Evolutionary conservation across 176 grass and related monocot species (phyloP), one percentile per base, ranked within the genome.

Genomic region (Oryza longistaminata): DNA sequence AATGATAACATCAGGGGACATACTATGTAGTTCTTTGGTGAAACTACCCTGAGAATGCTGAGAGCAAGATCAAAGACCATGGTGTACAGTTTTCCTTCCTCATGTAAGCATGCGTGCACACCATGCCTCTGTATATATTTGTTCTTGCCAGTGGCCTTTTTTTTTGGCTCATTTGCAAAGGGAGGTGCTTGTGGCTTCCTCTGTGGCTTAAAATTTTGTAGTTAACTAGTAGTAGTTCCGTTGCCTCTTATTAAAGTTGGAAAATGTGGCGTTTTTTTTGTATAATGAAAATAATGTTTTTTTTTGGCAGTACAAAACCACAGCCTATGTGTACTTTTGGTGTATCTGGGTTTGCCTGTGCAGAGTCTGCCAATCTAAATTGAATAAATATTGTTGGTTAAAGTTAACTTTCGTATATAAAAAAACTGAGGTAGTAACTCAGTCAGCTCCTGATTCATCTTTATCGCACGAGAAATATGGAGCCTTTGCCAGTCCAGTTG

Each of bases 151-250:
- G 65, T 71, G 17, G 43, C 35, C 15, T 5, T 61, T 43, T 11
- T 11, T 11, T 49, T 9, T 68, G 46, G 46, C 14, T 21, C 62
- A 19, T 60, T 68, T 0, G 22, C 22, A 66, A 12, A 68, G 11
- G 33, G 67, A 24, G 46, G 46, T 29, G 15, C 75, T 48, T 74
- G 60, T 49, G 29, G 68, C 52, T 40, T 83, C 10, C 43, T 53
- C 11, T 43, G 29, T 35, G 25, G 25, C 80, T 70, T 84, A 80
- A 80, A 84, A 71, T 78, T 48, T 74, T 82, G 44, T 58, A 58
- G 53, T 3, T 58, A 21, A 58, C 6, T 78, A 37, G 4, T 37
- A 37, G 4, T 37, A 86, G 45, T 29, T 86, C 34, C 34, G 5
- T 73, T 86, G 53, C 55, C 61, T 72, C 42, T 71, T 55, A 22